Percentiles rank a stretch among this genome's conserved stretches.
Evolutionary conservation across 305 asterid species (phyloP).

Genomic region (Withania somnifera): DNA sequence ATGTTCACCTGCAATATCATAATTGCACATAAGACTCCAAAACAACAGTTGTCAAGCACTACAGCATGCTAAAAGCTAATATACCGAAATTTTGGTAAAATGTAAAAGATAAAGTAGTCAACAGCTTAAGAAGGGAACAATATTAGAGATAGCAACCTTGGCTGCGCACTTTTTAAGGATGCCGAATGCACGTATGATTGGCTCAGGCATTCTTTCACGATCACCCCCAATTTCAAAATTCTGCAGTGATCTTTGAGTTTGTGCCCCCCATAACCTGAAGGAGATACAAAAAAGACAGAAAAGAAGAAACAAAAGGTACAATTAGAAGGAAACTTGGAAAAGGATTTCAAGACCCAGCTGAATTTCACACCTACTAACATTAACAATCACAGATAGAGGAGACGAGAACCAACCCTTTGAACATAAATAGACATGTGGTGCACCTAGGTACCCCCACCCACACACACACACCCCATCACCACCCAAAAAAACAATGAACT

Average conservation of each 20-base stretch:
- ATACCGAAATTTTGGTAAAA: not conserved
- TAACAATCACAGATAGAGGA: not conserved
- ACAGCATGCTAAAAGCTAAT: not conserved
- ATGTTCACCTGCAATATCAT: slow-evolving; percentile 57
- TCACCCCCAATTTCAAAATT: slow-evolving; percentile 96
- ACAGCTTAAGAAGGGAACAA: not conserved
- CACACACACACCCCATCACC: not conserved
- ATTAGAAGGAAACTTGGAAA: not conserved
- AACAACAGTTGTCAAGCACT: not conserved
- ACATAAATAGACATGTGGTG: not conserved
- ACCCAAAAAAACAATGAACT: not conserved
- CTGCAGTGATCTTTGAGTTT: slow-evolving; percentile 89
- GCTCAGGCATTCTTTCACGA: slow-evolving; percentile 99
- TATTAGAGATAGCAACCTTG: slow-evolving; percentile 36
- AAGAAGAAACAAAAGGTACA: not conserved
- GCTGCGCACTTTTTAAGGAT: slow-evolving; percentile 94
- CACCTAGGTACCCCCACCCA: not conserved
- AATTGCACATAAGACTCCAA: not conserved
- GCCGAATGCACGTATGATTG: slow-evolving; percentile 84
- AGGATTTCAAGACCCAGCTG: not conserved
- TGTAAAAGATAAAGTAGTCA: not conserved
- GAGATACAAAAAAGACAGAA: not conserved
- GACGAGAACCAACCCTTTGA: not conserved
- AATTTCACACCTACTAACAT: not conserved
- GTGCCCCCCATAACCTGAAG: slow-evolving; percentile 93